phyloP scores from a whole-genome alignment of 2,329 filamentous ascomycete genomes.

The Phialocephala sp. region DNA sequence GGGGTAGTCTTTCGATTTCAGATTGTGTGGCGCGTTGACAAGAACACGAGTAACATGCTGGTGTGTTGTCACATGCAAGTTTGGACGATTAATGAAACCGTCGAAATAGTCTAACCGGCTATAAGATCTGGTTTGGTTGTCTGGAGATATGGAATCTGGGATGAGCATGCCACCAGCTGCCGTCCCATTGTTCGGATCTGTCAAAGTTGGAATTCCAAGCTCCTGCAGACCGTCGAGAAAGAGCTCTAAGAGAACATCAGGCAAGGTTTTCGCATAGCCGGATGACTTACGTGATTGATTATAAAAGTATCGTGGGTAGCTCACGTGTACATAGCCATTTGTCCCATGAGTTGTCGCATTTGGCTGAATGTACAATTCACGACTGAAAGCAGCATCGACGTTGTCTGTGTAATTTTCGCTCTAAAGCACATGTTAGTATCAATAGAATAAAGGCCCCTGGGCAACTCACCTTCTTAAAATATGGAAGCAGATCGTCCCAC shows the following conservation, averaged over 20 bases:
- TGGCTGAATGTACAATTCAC: conserved; percentile 39
- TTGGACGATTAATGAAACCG: conserved; percentile 43
- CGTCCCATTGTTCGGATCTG: conserved; percentile 47
- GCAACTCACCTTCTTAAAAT: conserved; percentile 49
- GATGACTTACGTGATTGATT: conserved; percentile 47
- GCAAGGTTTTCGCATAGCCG: not conserved
- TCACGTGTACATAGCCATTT: conserved; percentile 46
- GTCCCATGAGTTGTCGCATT: conserved; percentile 43
- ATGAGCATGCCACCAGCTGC: conserved; percentile 46
- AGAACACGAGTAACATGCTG: conserved; percentile 49
- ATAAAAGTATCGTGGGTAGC: conserved; percentile 48
- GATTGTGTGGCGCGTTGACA: conserved; percentile 27
- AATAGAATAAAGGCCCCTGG: too few species aligned
- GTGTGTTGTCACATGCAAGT: conserved; percentile 48
- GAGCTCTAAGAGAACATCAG: conserved; percentile 40
- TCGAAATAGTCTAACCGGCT: conserved; percentile 50
- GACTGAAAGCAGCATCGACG: conserved; percentile 33
- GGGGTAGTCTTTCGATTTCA: conserved; percentile 21
- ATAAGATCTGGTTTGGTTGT: conserved; percentile 49
- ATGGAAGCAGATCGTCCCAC: conserved; percentile 55
- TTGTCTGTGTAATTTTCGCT: conserved; percentile 46
- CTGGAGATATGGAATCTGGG: conserved; percentile 47
- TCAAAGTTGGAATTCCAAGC: conserved; percentile 45
- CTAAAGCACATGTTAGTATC: conserved; percentile 25
- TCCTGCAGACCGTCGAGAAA: conserved; percentile 47